phyloP scores from a whole-genome alignment of 2,329 filamentous ascomycete species.

The Penicillium freii region DNA sequence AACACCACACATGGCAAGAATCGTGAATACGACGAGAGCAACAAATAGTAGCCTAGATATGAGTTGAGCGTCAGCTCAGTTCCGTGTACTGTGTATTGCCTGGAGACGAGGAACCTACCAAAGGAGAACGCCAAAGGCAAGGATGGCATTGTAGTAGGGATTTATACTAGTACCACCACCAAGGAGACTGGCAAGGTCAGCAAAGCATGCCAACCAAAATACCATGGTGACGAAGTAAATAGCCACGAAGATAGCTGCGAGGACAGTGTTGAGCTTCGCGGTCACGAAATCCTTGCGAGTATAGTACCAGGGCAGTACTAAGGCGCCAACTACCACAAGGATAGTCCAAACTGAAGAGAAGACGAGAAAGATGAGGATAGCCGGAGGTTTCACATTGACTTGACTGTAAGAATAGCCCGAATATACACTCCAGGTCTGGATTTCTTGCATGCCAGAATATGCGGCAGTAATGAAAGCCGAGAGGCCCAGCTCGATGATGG shows the following conservation, averaged over 20 bases:
- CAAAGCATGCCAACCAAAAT: slow-evolving; percentile 34
- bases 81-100: not conserved
- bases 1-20: slow-evolving; percentile 30
- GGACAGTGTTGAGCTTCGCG: slow-evolving; percentile 21
- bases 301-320: slow-evolving; percentile 24
- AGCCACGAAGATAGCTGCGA: slow-evolving; percentile 20
- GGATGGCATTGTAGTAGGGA: slow-evolving; percentile 23
- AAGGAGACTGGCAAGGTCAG: slow-evolving; percentile 24
- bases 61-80: not conserved
- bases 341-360: slow-evolving; percentile 31
- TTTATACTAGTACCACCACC: slow-evolving; percentile 4
- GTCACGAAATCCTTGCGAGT: slow-evolving; percentile 15
- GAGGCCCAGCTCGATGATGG: slow-evolving; percentile 32
- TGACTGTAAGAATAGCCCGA: slow-evolving; percentile 10
- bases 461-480: slow-evolving; percentile 18
- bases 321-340: slow-evolving; percentile 19
- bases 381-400: slow-evolving; percentile 17
- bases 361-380: slow-evolving; percentile 25
- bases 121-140: slow-evolving; percentile 32
- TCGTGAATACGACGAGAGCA: slow-evolving; percentile 28
- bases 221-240: slow-evolving; percentile 32
- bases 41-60: slow-evolving; percentile 29
- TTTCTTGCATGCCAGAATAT: slow-evolving; percentile 3
- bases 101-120: not conserved
- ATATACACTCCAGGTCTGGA: slow-evolving; percentile 4